A percentile compares a stretch with the other conserved stretches of the same genome.
phyloP scores from a whole-genome alignment of 2,329 filamentous ascomycete genomes.

The Phaeosphaeriaceae sp. region DNA sequence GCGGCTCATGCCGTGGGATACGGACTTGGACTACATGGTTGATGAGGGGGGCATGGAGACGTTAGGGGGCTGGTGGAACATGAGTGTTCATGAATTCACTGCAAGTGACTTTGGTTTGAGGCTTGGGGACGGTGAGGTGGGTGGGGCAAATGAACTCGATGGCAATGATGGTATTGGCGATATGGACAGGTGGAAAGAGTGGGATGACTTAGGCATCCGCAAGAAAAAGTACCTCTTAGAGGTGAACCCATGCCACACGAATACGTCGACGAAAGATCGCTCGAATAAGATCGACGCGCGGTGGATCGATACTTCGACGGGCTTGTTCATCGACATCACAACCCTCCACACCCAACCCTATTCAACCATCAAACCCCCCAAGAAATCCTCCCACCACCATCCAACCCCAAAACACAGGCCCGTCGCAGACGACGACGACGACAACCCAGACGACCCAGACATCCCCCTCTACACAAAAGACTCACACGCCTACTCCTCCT shows the following conservation, averaged over 20 bases:
- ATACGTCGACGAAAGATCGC: conserved; percentile 53
- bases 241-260: conserved; percentile 63
- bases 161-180: too few species aligned
- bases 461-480: conserved; percentile 59
- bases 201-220: too few species aligned
- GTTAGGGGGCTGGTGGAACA: conserved; percentile 66
- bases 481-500: conserved; percentile 60
- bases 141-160: too few species aligned
- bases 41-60: conserved; percentile 62
- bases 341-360: conserved; percentile 54
- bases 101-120: too few species aligned
- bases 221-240: conserved; percentile 61
- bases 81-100: conserved; percentile 61
- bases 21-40: conserved; percentile 66
- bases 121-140: too few species aligned
- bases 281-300: conserved; percentile 66
- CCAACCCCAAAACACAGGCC: too few species aligned
- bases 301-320: conserved; percentile 67
- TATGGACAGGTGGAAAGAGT: too few species aligned
- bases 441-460: background rate
- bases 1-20: conserved; percentile 68
- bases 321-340: conserved; percentile 69
- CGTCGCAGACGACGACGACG: too few species aligned
- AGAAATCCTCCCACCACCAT: background rate
- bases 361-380: conserved; percentile 41